Conservation (phyloP, 1,284 basidiomycete species). For the Pisolithus thermaeus region DNA sequence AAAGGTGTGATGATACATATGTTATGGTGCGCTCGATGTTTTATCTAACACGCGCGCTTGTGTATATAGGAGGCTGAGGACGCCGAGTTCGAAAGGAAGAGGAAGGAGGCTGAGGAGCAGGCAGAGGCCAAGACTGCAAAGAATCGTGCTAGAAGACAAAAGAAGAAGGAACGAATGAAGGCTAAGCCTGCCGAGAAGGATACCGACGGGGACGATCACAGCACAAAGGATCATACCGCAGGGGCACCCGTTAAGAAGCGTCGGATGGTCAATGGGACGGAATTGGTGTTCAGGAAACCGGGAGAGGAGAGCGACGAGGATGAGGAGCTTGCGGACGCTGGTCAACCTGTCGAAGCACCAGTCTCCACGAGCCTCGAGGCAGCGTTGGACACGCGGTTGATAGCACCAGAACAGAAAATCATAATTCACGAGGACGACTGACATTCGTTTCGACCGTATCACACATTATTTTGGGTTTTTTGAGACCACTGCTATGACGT, state of each 20-base stretch:
- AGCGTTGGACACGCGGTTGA: conserved; percentile 16
- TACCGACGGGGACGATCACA: conserved; percentile 16
- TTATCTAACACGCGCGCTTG: conserved; percentile 4
- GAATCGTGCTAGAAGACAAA: conserved; percentile 85
- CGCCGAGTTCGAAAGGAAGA: conserved; percentile 24
- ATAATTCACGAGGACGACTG: conserved; percentile 49
- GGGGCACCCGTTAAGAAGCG: conserved; percentile 43
- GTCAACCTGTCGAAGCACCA: conserved; percentile 9
- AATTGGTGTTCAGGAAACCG: conserved; percentile 50
- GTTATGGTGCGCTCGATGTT: not conserved
- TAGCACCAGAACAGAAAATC: conserved; percentile 37
- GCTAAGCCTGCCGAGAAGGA: conserved; percentile 29
- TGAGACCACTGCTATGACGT: not conserved
- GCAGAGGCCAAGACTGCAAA: conserved; percentile 87
- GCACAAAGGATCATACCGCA: conserved; percentile 15
- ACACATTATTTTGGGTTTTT: no score
- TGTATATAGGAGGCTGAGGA: conserved; percentile 22
- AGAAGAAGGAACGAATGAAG: conserved; percentile 75
- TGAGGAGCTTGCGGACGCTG: conserved; percentile 18
- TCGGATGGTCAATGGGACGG: conserved; percentile 52
- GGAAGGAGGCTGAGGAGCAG: conserved; percentile 27
- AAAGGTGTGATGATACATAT: conserved; percentile 48
- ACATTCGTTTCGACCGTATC: not conserved
- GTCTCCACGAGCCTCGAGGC: conserved; percentile 4
- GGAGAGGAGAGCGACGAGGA: conserved; percentile 46